These are phyloP conservation scores for Ceratorhiza oryzae-sativae DNA, from an alignment of 1,284 basidiomycete genomes.

Conservation along the genomic window DNA sequence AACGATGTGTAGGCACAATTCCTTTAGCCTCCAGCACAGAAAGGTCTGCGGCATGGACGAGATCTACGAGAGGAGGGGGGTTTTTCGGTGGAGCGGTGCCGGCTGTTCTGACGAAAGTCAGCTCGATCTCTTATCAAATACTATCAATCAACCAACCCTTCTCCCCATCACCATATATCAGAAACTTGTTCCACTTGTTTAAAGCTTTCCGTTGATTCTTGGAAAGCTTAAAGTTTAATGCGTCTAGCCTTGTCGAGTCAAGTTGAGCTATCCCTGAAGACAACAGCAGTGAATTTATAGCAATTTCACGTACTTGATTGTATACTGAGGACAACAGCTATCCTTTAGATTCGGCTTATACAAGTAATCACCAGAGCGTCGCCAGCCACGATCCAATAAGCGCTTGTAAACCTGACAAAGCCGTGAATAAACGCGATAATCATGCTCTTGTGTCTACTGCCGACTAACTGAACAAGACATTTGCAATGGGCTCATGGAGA, in stretches of 20 bases:
- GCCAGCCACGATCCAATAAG: conserved; percentile 67
- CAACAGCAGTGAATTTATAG: background rate
- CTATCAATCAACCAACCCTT: conserved; percentile 6
- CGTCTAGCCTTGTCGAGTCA: conserved; percentile 67
- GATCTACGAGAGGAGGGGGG: conserved; percentile 51
- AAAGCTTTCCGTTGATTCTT: conserved; percentile 79
- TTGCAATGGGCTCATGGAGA: conserved; percentile 42
- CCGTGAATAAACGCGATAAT: background rate
- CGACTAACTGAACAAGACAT: conserved; percentile 43
- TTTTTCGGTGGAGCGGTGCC: conserved; percentile 36
- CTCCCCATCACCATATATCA: conserved; percentile 59
- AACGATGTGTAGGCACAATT: conserved; percentile 33
- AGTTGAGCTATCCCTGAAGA: background rate
- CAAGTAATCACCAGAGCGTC: conserved; percentile 81
- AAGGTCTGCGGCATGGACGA: conserved; percentile 59
- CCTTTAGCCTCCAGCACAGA: conserved; percentile 41
- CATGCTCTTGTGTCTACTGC: background rate
- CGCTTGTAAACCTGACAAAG: conserved; percentile 32
- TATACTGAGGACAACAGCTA: conserved; percentile 93
- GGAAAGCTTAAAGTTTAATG: conserved; percentile 71
- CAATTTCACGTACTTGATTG: conserved; percentile 70
- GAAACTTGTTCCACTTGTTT: conserved; percentile 76
- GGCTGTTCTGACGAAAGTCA: conserved; percentile 11
- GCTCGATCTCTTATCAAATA: background rate
- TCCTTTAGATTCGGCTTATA: conserved; percentile 82